phyloP scores from a whole-genome alignment of 73 alveolate species.

The Blepharisma stoltei region DNA sequence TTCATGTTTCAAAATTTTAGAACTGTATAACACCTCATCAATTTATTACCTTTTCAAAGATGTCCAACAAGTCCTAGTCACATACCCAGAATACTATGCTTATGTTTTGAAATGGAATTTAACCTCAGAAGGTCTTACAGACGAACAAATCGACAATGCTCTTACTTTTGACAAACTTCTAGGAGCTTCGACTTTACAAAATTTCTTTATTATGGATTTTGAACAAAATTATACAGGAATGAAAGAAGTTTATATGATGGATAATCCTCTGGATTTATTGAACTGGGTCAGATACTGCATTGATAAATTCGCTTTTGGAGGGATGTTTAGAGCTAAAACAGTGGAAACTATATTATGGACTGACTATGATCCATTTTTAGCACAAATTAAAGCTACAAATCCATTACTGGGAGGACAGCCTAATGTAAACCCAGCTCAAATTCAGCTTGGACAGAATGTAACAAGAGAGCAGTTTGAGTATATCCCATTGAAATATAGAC shows the following conservation, averaged over 20 bases:
- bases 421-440: background rate
- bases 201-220: conserved; percentile 3
- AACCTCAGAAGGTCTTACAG: background rate
- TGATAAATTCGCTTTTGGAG: background rate
- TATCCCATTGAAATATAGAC: background rate
- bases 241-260: background rate
- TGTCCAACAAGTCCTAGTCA: background rate
- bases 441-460: background rate
- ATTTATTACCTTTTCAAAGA: background rate
- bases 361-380: conserved; percentile 22
- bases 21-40: background rate
- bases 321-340: conserved; percentile 17
- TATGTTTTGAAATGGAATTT: background rate
- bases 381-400: background rate
- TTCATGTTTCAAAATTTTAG: background rate
- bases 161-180: background rate
- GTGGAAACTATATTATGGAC: conserved; percentile 15
- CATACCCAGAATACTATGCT: conserved; percentile 11
- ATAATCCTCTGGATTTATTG: background rate
- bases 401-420: conserved; percentile 28
- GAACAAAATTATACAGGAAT: background rate
- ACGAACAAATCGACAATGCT: background rate
- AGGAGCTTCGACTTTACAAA: background rate
- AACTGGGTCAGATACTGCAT: conserved; percentile 6
- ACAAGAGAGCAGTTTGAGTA: background rate